Evolutionary conservation across 768 basidiomycete species (phyloP).

Genomic region (Flagelloscypha sp.): DNA sequence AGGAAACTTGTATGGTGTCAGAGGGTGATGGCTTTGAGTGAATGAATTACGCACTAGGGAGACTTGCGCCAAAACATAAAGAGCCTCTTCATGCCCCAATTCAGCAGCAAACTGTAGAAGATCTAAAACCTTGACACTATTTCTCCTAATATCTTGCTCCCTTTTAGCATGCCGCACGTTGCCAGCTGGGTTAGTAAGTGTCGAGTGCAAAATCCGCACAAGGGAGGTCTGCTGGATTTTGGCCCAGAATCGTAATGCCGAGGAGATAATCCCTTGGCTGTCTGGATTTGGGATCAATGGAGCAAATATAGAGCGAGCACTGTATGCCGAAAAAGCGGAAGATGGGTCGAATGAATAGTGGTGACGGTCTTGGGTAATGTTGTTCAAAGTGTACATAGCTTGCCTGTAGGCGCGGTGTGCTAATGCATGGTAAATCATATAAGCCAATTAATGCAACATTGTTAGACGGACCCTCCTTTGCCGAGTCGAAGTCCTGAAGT

Average conservation of each 20-base stretch:
- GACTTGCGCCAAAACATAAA: constrained; percentile 58
- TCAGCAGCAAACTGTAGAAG: constrained; percentile 75
- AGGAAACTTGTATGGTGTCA: constrained; percentile 46
- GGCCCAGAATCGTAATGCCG: no score
- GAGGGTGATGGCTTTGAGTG: not conserved
- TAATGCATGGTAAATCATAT: constrained; percentile 18
- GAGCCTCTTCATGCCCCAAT: constrained; percentile 65
- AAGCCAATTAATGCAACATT: not conserved
- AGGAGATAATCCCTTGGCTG: constrained; percentile 70
- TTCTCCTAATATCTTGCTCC: constrained; percentile 60
- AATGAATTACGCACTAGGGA: constrained; percentile 46
- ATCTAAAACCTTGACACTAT: constrained; percentile 77
- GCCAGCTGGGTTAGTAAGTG: no score
- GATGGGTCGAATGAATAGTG: constrained; percentile 48
- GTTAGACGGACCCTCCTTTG: constrained; percentile 39
- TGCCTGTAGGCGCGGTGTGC: constrained; percentile 71
- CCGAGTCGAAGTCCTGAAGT: constrained; percentile 33
- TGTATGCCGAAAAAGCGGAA: constrained; percentile 31
- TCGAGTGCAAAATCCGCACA: no score
- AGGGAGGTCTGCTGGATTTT: no score
- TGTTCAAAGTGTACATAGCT: constrained; percentile 58
- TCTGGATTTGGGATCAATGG: constrained; percentile 64
- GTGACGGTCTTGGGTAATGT: constrained; percentile 53
- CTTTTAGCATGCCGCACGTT: no score
- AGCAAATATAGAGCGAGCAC: constrained; percentile 48